phyloP scores from a whole-genome alignment of 1,284 basidiomycete species.

The Volvariella surrecta region DNA sequence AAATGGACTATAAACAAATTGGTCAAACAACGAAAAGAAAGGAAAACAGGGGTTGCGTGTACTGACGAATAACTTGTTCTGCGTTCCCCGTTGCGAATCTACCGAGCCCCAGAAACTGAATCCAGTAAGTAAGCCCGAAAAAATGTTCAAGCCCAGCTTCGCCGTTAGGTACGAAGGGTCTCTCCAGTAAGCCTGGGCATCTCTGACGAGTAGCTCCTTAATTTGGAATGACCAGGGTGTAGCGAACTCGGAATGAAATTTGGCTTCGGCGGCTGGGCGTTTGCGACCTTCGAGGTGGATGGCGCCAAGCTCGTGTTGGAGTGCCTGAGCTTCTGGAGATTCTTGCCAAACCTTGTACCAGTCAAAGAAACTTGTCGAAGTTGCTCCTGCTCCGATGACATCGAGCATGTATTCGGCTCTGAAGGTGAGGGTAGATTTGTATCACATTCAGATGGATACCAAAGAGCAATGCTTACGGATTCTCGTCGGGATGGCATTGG shows the following conservation, averaged over 20 bases:
- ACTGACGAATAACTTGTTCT: conserved; percentile 71
- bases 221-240: conserved; percentile 40
- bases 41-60: too few species aligned
- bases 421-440: not conserved
- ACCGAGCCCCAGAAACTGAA: conserved; percentile 63
- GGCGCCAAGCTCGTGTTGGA: conserved; percentile 27
- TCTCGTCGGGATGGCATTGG: conserved; percentile 33
- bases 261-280: conserved; percentile 24
- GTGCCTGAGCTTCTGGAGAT: conserved; percentile 25
- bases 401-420: conserved; percentile 68
- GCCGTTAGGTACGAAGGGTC: conserved; percentile 64
- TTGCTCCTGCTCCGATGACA: conserved; percentile 59
- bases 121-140: conserved; percentile 51
- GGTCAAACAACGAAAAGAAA: too few species aligned
- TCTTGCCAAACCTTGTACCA: conserved; percentile 39
- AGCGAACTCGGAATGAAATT: conserved; percentile 32
- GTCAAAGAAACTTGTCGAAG: conserved; percentile 32
- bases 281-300: conserved; percentile 30
- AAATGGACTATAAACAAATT: conserved; percentile 33
- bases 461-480: conserved; percentile 29
- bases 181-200: conserved; percentile 48
- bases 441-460: not conserved
- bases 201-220: conserved; percentile 38
- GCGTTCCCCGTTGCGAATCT: conserved; percentile 57
- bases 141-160: conserved; percentile 47